Evolutionary conservation across 2,329 filamentous ascomycete species (phyloP).

Genomic region (Microascus cirrosus): DNA sequence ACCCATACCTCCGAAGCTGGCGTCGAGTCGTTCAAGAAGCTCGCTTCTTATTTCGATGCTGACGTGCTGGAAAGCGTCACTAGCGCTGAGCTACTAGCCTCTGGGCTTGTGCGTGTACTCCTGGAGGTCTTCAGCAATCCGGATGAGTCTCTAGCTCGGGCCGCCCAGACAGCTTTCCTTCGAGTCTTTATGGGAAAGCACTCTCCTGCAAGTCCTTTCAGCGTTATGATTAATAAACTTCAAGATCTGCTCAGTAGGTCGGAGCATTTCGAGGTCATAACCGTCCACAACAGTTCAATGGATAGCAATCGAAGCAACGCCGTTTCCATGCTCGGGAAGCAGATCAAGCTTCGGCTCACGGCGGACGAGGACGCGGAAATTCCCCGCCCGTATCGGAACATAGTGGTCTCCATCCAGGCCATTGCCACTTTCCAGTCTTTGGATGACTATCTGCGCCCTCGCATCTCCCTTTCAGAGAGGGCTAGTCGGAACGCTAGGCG

Average conservation of each 20-base stretch:
- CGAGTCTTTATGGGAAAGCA: conserved; percentile 83
- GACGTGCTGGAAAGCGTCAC: conserved; percentile 89
- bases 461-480: conserved; percentile 46
- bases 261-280: conserved; percentile 96
- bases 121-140: conserved; percentile 71
- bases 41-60: conserved; percentile 78
- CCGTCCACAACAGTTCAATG: conserved; percentile 84
- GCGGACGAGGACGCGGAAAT: conserved; percentile 89
- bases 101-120: conserved; percentile 75
- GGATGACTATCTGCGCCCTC: conserved; percentile 87
- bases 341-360: conserved; percentile 77
- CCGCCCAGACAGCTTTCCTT: conserved; percentile 74
- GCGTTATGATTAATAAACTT: conserved; percentile 82
- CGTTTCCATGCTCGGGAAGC: conserved; percentile 92
- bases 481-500: conserved; percentile 42
- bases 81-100: conserved; percentile 86
- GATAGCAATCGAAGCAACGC: conserved; percentile 86
- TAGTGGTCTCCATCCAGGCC: conserved; percentile 97
- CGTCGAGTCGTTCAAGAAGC: conserved; percentile 55
- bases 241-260: conserved; percentile 93
- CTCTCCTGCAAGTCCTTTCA: conserved; percentile 74
- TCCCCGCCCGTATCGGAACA: conserved; percentile 75
- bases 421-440: conserved; percentile 96
- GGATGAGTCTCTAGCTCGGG: conserved; percentile 46
- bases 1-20: conserved; percentile 39